A percentile compares a stretch with the other conserved stretches of the same genome.
Conservation (phyloP, 2,329 filamentous ascomycete species). For the Camptophora hylomeconis region DNA sequence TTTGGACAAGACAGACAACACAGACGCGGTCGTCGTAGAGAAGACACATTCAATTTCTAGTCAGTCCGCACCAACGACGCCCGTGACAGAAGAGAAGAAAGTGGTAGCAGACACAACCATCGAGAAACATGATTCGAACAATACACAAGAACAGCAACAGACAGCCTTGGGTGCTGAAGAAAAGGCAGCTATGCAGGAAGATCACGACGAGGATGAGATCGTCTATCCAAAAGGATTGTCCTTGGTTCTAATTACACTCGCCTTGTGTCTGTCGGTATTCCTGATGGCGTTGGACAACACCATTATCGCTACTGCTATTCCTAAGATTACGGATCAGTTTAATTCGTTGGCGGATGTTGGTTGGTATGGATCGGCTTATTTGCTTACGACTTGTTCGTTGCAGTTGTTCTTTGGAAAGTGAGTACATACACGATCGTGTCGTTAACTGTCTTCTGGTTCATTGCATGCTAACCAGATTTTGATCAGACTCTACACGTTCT, state of each 20-base stretch:
- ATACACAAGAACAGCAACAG: too few species aligned
- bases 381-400: constrained; percentile 17
- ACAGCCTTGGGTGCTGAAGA: too few species aligned
- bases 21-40: too few species aligned
- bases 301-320: constrained; percentile 21
- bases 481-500: constrained; percentile 33
- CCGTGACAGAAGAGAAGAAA: too few species aligned
- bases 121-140: too few species aligned
- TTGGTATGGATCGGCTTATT: constrained; percentile 18
- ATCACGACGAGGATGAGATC: constrained; percentile 21
- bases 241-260: constrained; percentile 24
- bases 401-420: constrained; percentile 18
- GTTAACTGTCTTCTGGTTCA: too few species aligned
- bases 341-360: constrained; percentile 17
- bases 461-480: too few species aligned
- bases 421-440: constrained; percentile 1
- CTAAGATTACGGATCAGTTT: constrained; percentile 18
- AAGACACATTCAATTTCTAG: too few species aligned
- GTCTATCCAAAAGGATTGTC: constrained; percentile 23
- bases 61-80: too few species aligned
- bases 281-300: constrained; percentile 26
- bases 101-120: too few species aligned
- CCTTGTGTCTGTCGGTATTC: constrained; percentile 26
- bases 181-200: too few species aligned
- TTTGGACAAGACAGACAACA: too few species aligned